Evolutionary conservation across 169 alveolate genomes (phyloP).

Genomic region (Plasmodium cynomolgi): DNA sequence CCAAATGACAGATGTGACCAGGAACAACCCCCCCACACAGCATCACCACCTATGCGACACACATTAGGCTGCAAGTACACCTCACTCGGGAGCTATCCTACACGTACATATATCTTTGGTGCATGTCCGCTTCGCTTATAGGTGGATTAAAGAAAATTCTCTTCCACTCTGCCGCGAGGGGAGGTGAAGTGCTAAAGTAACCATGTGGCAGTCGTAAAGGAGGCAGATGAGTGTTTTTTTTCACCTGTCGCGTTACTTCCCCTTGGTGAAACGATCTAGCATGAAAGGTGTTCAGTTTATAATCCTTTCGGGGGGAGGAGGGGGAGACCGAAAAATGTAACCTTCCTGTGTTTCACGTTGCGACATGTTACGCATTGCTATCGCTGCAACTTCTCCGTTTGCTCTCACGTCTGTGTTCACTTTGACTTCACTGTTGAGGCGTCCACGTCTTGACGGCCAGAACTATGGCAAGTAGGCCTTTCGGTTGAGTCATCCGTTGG

Average conservation of each 20-base stretch:
- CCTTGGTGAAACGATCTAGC: not conserved
- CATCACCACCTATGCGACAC: not conserved
- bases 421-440: not conserved
- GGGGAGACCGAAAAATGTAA: not conserved
- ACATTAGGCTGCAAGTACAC: not conserved
- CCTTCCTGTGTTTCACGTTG: not conserved
- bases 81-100: not conserved
- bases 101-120: not conserved
- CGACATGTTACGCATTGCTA: not conserved
- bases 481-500: not conserved
- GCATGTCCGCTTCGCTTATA: not conserved
- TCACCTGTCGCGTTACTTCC: not conserved
- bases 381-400: not conserved
- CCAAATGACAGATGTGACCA: not conserved
- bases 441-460: not conserved
- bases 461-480: not conserved
- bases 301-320: too few relatives aligned
- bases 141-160: too few relatives aligned
- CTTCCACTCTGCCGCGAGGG: not conserved
- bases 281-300: not conserved
- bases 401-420: not conserved
- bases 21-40: not conserved
- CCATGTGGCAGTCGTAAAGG: not conserved
- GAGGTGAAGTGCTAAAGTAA: not conserved
- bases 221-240: not conserved